Percentiles rank a stretch among this genome's conserved stretches.
phyloP scores from a whole-genome alignment of 805 yeast genomes.

The Candida vartiovaarae region DNA sequence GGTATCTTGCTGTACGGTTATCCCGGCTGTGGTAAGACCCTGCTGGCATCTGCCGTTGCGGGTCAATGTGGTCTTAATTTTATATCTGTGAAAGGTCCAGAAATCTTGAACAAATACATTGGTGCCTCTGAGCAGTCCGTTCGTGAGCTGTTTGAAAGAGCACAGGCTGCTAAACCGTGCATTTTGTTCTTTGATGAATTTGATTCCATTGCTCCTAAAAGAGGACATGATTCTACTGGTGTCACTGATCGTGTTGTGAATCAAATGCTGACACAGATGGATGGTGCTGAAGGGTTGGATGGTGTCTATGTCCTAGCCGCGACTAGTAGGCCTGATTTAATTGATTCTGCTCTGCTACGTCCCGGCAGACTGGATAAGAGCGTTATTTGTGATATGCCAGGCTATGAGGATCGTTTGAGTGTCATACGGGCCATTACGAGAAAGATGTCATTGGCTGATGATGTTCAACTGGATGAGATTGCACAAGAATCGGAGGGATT shows the following conservation, averaged over 20 bases:
- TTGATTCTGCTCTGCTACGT: conserved; percentile 88
- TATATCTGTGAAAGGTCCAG: conserved; percentile 93
- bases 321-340: conserved; percentile 90
- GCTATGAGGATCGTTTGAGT: conserved; percentile 59
- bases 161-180: conserved; percentile 93
- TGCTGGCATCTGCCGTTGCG: conserved; percentile 89
- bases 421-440: conserved; percentile 53
- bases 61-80: conserved; percentile 91
- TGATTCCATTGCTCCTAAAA: conserved; percentile 94
- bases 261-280: conserved; percentile 96
- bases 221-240: conserved; percentile 97
- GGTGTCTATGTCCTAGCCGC: conserved; percentile 97
- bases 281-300: conserved; percentile 96
- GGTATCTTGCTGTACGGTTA: conserved; percentile 90
- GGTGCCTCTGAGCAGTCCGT: conserved; percentile 97
- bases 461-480: conserved; percentile 44
- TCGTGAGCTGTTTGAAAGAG: conserved; percentile 87
- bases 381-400: conserved; percentile 85
- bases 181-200: conserved; percentile 91
- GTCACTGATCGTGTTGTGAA: conserved; percentile 97
- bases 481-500: conserved; percentile 65
- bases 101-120: conserved; percentile 86
- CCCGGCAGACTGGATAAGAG: conserved; percentile 96
- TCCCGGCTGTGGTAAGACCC: conserved; percentile 97
- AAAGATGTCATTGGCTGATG: conserved; percentile 50